phyloP scores from a whole-genome alignment of 352 stramenopile genomes.

The Globisporangium emineosum region DNA sequence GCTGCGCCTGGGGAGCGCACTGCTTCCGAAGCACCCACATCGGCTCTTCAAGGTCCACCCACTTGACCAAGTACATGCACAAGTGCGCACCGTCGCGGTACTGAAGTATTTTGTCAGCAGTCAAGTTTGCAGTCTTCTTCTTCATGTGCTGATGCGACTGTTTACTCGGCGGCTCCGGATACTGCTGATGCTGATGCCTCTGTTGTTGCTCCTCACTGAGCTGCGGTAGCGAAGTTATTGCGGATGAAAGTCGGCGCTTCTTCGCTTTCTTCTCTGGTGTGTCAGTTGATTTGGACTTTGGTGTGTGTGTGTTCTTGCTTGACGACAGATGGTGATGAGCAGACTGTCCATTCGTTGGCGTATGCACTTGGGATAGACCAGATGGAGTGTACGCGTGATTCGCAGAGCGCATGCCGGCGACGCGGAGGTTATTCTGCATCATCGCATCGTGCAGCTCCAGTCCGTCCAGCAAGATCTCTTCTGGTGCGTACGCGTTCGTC shows the following conservation, averaged over 20 bases:
- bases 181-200: not conserved
- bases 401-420: not conserved
- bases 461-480: not conserved
- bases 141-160: slow-evolving; percentile 3
- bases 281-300: not conserved
- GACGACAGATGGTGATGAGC: not conserved
- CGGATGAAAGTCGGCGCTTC: slow-evolving; percentile 11
- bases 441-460: slow-evolving; percentile 15
- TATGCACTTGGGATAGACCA: not conserved
- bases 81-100: slow-evolving; percentile 17
- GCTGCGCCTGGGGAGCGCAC: slow-evolving; percentile 24
- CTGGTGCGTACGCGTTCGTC: not conserved
- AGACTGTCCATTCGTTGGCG: not conserved
- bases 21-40: slow-evolving; percentile 38
- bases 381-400: not conserved
- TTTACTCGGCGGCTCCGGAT: not conserved
- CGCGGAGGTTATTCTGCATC: slow-evolving; percentile 12
- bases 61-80: slow-evolving; percentile 40
- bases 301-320: not conserved
- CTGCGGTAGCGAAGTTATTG: not conserved
- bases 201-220: not conserved
- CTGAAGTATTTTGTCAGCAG: slow-evolving; percentile 29
- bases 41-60: slow-evolving; percentile 19
- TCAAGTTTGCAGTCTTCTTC: slow-evolving; percentile 17
- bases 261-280: not conserved